Base-by-base conservation (phyloP, 495 filamentous ascomycete species). In the Penicillium turbatum region DNA sequence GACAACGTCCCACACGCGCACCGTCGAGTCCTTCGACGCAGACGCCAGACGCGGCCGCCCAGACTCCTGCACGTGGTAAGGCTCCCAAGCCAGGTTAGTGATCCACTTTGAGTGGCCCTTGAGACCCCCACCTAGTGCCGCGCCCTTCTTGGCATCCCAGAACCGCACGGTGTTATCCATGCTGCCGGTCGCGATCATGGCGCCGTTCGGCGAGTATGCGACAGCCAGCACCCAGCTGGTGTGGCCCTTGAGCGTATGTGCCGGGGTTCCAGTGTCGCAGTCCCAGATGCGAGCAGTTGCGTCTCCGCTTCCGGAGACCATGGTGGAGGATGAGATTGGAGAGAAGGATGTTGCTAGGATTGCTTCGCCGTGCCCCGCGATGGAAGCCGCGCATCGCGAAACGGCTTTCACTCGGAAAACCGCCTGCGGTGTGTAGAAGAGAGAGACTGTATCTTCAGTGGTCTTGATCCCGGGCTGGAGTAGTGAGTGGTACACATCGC, bases 91-190 rank as follows among this genome's bases (percentile, higher is more conserved):
- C 36, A 97, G 70, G 62, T 80, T 87, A 24, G 86, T 90, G 39
- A 97, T 87, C 87, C 89, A 96, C 67, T 95, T 95, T 4, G 83
- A 81, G 64, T 99, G 93, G 2, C 92, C 93, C 69, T 88, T 96
- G 60, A 97, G 76, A 5, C 89, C 81, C 17, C 79, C 76, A 8
- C 90, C 90, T 10, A 91, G 66, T 1, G 85, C 69, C 58, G 89
- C 83, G 0, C 95, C 95, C 1, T 87, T 89, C 57, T 85, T 83
- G 1, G 90, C 81, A 64, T 96, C 87, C 91, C 92, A 99, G 35
- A 97, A 73, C 41, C 92, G 80, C 12, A 97, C 86, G 0, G 86
- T 88, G 60, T 90, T 95, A 61, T 97, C 95, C 86, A 93, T 95
- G 61, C 87, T 88, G 12, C 93, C 95, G 3, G 92, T 97, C 9